Conservation (phyloP, 1,284 basidiomycete genomes). For the Apiotrichum mycotoxinovorans region DNA sequence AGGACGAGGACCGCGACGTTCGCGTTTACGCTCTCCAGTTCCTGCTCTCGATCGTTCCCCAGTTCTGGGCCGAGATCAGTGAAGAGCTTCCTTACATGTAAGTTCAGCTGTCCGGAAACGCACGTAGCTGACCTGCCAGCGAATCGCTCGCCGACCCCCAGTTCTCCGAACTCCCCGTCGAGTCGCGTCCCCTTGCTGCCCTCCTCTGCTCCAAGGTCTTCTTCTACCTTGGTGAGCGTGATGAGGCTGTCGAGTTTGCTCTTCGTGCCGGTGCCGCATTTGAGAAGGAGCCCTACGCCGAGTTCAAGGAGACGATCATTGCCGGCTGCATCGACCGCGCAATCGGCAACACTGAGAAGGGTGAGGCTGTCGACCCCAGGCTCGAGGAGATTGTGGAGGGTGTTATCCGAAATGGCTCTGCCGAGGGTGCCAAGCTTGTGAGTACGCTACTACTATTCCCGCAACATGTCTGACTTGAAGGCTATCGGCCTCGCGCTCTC, state of each 20-base stretch:
- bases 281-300: conserved; percentile 67
- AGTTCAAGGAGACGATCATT: conserved; percentile 90
- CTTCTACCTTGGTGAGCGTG: conserved; percentile 88
- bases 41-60: conserved; percentile 75
- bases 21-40: conserved; percentile 84
- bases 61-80: conserved; percentile 97
- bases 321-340: conserved; percentile 93
- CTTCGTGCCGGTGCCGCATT: conserved; percentile 84
- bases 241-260: conserved; percentile 88
- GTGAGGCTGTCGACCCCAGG: conserved; percentile 62
- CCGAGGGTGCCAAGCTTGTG: conserved; percentile 81
- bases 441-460: background rate
- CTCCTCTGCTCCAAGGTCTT: conserved; percentile 92
- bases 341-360: conserved; percentile 58
- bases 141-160: conserved; percentile 76
- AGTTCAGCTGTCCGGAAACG: conserved; percentile 35
- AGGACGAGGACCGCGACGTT: conserved; percentile 74
- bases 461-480: conserved; percentile 53
- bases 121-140: conserved; percentile 54
- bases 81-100: conserved; percentile 86
- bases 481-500: conserved; percentile 92
- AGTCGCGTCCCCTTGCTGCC: conserved; percentile 74
- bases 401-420: conserved; percentile 77
- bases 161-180: conserved; percentile 64
- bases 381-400: conserved; percentile 78